Evolutionary conservation across 2,329 filamentous ascomycete species (phyloP).

Genomic region (Penicillium decumbens): DNA sequence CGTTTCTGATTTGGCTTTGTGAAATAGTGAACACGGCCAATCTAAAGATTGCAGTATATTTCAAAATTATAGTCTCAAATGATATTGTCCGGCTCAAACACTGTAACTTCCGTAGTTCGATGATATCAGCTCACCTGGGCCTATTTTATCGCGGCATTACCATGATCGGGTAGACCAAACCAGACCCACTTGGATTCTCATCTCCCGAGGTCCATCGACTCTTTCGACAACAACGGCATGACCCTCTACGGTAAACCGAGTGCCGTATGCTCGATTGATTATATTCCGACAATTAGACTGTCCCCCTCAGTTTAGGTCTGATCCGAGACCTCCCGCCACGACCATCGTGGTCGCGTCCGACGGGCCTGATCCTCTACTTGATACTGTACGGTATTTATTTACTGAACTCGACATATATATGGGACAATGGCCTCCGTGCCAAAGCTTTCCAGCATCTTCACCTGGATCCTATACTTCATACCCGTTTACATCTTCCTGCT

Average conservation of each 20-base stretch:
- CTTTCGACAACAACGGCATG: conserved; percentile 6
- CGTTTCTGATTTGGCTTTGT: conserved; percentile 1
- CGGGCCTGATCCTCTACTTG: background rate
- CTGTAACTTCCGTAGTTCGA: background rate
- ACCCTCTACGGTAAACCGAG: too few relatives aligned
- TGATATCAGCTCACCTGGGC: background rate
- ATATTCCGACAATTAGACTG: background rate
- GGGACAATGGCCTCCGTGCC: conserved; percentile 23
- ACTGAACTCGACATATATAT: background rate
- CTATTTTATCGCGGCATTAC: background rate
- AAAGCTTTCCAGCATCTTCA: conserved; percentile 31
- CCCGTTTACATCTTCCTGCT: conserved; percentile 37
- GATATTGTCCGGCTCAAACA: background rate
- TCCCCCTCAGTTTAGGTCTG: background rate
- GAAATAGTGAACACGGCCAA: background rate
- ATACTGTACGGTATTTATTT: conserved; percentile 3
- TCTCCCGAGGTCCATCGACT: conserved; percentile 2
- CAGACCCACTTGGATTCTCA: conserved; percentile 7
- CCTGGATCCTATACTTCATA: conserved; percentile 35
- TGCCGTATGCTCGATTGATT: background rate
- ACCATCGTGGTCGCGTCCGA: too few relatives aligned
- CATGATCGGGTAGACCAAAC: conserved; percentile 11
- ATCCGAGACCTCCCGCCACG: background rate
- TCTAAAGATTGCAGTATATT: background rate
- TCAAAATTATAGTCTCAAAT: background rate